Evolutionary conservation across 176 grass and related monocot species (phyloP).

Genomic region (Ensete ventricosum): DNA sequence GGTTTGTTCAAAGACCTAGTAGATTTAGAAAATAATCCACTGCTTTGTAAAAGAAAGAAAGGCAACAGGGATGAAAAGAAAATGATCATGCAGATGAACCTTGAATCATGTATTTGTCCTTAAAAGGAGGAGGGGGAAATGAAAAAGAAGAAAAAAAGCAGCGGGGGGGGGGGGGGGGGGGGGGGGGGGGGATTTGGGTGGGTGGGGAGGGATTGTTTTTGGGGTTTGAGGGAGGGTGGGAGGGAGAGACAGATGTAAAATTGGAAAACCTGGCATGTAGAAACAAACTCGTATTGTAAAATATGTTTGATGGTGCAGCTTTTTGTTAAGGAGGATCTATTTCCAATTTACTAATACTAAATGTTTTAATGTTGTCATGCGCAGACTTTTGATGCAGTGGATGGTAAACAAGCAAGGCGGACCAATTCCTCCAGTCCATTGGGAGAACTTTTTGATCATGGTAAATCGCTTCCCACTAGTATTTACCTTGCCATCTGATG

Average conservation of each 20-base stretch:
- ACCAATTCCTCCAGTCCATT: conserved; percentile 97
- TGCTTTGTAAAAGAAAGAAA: background rate
- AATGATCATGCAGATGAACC: background rate
- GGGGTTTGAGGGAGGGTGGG: too few relatives aligned
- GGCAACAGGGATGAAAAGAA: background rate
- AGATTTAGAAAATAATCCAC: background rate
- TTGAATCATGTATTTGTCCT: background rate
- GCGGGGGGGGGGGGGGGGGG: too few relatives aligned
- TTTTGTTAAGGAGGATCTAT: background rate
- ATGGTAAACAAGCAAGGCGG: conserved; percentile 99
- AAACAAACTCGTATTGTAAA: background rate
- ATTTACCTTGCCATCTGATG: background rate
- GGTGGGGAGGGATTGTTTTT: too few relatives aligned
- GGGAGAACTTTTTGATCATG: conserved; percentile 99
- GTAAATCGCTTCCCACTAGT: conserved; percentile 24
- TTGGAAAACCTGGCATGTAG: background rate
- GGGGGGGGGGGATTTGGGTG: too few relatives aligned
- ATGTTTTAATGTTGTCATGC: conserved; percentile 7
- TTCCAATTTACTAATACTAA: background rate
- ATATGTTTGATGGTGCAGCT: background rate
- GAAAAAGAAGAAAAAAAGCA: too few relatives aligned
- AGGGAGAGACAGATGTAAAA: background rate
- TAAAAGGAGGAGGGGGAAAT: too few relatives aligned
- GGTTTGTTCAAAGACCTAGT: conserved; percentile 47
- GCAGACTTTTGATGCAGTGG: conserved; percentile 99